Percentiles rank a stretch among this genome's conserved stretches.
Conservation (phyloP, 106 monocot species). For the Platanthera zijinensis region DNA sequence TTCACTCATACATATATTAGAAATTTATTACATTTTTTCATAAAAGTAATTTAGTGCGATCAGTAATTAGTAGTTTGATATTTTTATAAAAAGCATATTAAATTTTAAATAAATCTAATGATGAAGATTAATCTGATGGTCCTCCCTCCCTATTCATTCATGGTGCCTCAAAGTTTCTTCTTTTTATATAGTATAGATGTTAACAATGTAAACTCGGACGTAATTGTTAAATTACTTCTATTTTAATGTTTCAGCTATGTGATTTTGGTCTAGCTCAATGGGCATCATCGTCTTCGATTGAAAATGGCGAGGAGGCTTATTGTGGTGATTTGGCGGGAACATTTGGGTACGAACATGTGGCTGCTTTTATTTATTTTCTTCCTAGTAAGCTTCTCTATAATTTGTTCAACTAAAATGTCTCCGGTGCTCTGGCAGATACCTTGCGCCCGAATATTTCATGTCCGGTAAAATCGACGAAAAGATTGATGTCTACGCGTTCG, state of each 20-base stretch:
- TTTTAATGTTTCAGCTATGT: conserved; percentile 33
- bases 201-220: too few relatives aligned
- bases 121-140: too few relatives aligned
- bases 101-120: too few relatives aligned
- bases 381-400: not conserved
- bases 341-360: conserved; percentile 51
- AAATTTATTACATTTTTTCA: too few relatives aligned
- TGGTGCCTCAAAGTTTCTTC: too few relatives aligned
- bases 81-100: too few relatives aligned
- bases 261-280: conserved; percentile 78
- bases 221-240: not conserved
- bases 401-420: not conserved
- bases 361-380: not conserved
- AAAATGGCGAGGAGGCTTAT: conserved; percentile 16
- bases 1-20: too few relatives aligned
- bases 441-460: conserved; percentile 92
- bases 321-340: conserved; percentile 76
- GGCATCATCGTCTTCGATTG: conserved; percentile 24
- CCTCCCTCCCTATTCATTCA: too few relatives aligned
- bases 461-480: conserved; percentile 75
- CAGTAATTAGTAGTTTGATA: too few relatives aligned
- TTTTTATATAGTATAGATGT: too few relatives aligned
- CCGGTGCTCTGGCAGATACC: conserved; percentile 34
- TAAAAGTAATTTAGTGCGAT: too few relatives aligned
- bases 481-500: conserved; percentile 85